These are phyloP conservation scores for Neurospora sp. DNA, from an alignment of 495 filamentous ascomycete genomes.

Conservation along the genomic window DNA sequence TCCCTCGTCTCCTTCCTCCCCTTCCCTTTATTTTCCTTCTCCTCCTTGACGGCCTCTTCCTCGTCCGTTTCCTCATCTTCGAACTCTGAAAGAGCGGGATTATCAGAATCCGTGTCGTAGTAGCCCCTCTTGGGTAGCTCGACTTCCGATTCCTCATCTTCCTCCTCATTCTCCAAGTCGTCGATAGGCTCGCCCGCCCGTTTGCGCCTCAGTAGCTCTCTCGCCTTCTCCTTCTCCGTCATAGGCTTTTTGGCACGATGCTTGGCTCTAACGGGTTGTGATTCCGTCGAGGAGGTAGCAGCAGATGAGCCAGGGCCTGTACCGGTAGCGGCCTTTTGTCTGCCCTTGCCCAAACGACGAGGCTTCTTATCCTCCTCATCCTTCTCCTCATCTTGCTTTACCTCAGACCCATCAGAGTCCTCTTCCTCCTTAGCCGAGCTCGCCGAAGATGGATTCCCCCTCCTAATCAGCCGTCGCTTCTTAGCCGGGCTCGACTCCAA, in stretches of 20 bases:
- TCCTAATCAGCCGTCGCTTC: not conserved
- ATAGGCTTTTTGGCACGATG: constrained; percentile 1
- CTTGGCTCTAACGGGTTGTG: not conserved
- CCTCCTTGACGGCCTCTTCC: constrained; percentile 14
- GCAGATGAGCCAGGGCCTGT: not conserved
- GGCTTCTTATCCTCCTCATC: not conserved
- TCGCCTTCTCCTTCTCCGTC: constrained; percentile 18
- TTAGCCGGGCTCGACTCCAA: not conserved
- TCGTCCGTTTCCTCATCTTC: constrained; percentile 32
- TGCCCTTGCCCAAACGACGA: not conserved
- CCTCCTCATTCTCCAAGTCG: constrained; percentile 29
- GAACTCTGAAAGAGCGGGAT: constrained; percentile 31
- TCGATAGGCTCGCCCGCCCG: constrained; percentile 46
- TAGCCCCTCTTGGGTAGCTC: constrained; percentile 14
- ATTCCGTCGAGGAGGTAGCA: not conserved
- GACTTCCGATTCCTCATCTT: constrained; percentile 10
- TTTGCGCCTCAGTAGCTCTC: constrained; percentile 18
- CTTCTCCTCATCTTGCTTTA: not conserved
- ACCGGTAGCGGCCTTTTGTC: not conserved
- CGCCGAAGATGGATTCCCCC: not conserved
- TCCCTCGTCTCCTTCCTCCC: not conserved
- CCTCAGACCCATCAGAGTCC: not conserved
- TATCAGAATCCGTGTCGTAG: constrained; percentile 35
- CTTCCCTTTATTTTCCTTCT: not conserved
- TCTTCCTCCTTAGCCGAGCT: not conserved